Evolutionary conservation across 2,329 filamentous ascomycete genomes (phyloP), one percentile per base, ranked within the genome.

Genomic region (Bipolaris sorokiniana): DNA sequence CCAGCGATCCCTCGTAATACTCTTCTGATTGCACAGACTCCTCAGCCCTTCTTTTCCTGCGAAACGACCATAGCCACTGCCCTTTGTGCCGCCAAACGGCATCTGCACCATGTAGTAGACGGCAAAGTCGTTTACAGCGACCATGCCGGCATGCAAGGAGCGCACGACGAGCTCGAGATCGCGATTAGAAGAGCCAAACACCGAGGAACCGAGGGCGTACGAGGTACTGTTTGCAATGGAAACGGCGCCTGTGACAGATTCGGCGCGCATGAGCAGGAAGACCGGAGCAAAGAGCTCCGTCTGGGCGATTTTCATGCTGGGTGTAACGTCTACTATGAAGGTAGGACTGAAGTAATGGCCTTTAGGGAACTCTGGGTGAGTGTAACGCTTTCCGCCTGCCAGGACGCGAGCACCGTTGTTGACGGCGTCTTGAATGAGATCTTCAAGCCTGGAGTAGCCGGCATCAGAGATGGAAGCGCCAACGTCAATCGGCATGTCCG

Each of bases 281-380:
- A 99, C 83, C 0, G 95, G 95, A 0, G 90, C 94, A 76, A 99
- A 99, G 69, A 95, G 91, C 78, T 99, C 95, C 64, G 91, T 88
- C 65, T 91, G 89, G 0, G 95, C 92, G 68, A 99, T 93, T 13
- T 81, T 82, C 95, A 99, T 99, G 47, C 84, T 80, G 0, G 88
- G 83, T 0, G 90, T 95, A 5, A 99, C 94, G 76, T 97, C 90
- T n/a, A 88, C 90, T 42, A 99, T 85, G 20, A 99, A 84, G 0
- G 95, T 99, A 0, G 95, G 95, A 18, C 84, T 77, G 82, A 99
- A 99, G 82, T 97, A 99, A 79, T 96, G 92, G 20, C 92, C 95
- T 18, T 83, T 80, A 0, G 90, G 88, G 73, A 93, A 84, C 2
- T 86, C 81, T 0, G 91, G 90, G 77, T 98, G 92, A 4, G 72